A percentile compares a stretch with the other conserved stretches of the same genome.
Evolutionary conservation across 2,329 filamentous ascomycete genomes (phyloP).

Genomic region (Nothophaeocryptopus gaeumannii): DNA sequence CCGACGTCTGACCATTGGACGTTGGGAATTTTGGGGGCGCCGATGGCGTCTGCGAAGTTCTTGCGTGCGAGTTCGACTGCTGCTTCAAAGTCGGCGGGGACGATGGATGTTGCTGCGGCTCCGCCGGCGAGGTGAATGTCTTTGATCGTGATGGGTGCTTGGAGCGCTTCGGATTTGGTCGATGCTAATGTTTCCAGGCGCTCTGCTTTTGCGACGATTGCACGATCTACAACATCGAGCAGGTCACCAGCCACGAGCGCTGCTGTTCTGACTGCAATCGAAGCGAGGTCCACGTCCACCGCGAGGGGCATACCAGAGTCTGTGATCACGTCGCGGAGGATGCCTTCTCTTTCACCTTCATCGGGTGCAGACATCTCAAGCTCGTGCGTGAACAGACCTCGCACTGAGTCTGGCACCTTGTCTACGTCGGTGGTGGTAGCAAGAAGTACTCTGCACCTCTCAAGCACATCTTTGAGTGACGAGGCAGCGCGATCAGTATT

Average conservation of each 20-base stretch:
- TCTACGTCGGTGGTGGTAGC: constrained; percentile 95
- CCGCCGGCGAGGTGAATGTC: constrained; percentile 91
- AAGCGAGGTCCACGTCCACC: constrained; percentile 76
- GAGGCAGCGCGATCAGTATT: constrained; percentile 87
- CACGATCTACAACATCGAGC: constrained; percentile 89
- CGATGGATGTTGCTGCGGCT: constrained; percentile 71
- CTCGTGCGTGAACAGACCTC: constrained; percentile 91
- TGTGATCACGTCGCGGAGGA: constrained; percentile 74
- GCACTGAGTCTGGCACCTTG: constrained; percentile 84
- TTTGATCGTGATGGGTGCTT: constrained; percentile 54
- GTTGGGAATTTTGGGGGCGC: constrained; percentile 95
- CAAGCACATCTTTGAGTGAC: constrained; percentile 77
- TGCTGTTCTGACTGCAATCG: constrained; percentile 90
- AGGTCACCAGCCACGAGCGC: constrained; percentile 88
- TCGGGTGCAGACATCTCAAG: constrained; percentile 91
- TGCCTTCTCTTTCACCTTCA: constrained; percentile 85
- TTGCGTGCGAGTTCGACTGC: constrained; percentile 94
- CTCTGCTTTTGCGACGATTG: constrained; percentile 70
- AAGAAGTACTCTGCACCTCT: constrained; percentile 77
- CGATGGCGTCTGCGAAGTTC: constrained; percentile 97
- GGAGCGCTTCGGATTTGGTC: constrained; percentile 37
- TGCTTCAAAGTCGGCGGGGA: constrained; percentile 79
- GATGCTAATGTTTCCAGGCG: constrained; percentile 71
- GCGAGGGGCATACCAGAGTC: constrained; percentile 74
- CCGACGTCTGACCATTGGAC: constrained; percentile 96